Base-by-base conservation (phyloP, 305 asterid genomes). In the Fraxinus paxiana region DNA sequence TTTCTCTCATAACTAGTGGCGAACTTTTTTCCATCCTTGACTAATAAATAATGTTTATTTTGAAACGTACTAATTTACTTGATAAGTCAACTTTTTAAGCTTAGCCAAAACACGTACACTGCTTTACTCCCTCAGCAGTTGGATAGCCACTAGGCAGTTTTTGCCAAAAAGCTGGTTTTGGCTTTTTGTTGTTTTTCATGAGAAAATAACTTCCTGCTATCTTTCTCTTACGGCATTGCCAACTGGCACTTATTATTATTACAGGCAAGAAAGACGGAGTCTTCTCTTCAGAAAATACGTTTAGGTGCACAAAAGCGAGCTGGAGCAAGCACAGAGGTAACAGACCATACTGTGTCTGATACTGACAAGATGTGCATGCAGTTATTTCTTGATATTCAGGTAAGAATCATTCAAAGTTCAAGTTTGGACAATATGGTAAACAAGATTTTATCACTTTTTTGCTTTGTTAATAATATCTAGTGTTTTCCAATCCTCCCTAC, bases 331-430 rank as follows among this genome's bases (percentile, higher is more conserved):
- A 91, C 97, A 80, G 99, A 96, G 79, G 97, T 96, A 30, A 87
- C 97, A 0, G 99, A 92, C 85, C 85, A 88, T 80, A 92, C 90
- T 81, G 91, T 96, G 31, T 96, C 98, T 24, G 98, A 95, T 73
- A 90, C 97, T 17, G 99, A 94, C 88, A 96, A 94, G 88, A 86
- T 96, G 33, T 90, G 98, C 73, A 94, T 94, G 99, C 99, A 94
- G 84, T 84, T 96, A 79, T 94, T 96, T 82, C 99, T 96, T 76
- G 99, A 96, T 87, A 92, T 92, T 86, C 97, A 94, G 97, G 97
- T 92, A 71, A 78, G 67, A 51, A 3, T 35, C 30, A 63, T 76
- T 20, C 33, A 67, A 48, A 12, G 4, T 34, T 4, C 38, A 1
- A 31, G 41, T 9, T 69, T 12, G 22, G 41, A 33, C 24, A 33